Percentiles rank a stretch among this genome's conserved stretches.
phyloP scores from a whole-genome alignment of 768 basidiomycete species.

The Lyophyllum semitale region DNA sequence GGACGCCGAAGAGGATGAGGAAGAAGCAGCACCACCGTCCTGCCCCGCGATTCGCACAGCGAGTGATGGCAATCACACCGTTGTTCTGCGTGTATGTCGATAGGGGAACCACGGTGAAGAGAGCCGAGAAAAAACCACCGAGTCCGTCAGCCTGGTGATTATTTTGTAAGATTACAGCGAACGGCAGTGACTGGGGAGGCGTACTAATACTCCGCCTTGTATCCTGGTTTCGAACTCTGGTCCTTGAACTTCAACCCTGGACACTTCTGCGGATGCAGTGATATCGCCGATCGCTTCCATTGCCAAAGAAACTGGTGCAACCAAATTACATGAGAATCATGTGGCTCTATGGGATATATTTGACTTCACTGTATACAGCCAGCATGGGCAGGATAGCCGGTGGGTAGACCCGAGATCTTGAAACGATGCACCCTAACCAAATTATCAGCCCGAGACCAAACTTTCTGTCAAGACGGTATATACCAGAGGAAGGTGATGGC shows the following conservation, averaged over 20 bases:
- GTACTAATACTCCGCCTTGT: conserved; percentile 77
- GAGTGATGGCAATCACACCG: conserved; percentile 81
- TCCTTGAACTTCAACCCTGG: conserved; percentile 71
- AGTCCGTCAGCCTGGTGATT: conserved; percentile 67
- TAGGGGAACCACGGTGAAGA: conserved; percentile 81
- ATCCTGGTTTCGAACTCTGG: conserved; percentile 79
- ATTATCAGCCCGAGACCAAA: background rate
- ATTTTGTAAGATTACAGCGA: conserved; percentile 45
- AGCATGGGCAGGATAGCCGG: conserved; percentile 59
- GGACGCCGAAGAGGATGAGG: conserved; percentile 76
- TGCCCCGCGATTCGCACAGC: conserved; percentile 79
- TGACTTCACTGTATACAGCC: conserved; percentile 32
- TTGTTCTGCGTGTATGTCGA: conserved; percentile 76
- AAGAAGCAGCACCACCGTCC: conserved; percentile 81
- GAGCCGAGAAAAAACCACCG: conserved; percentile 74
- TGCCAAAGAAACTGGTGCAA: conserved; percentile 56
- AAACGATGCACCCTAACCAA: conserved; percentile 67
- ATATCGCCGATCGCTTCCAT: conserved; percentile 90
- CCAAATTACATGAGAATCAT: background rate
- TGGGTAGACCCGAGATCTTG: conserved; percentile 73
- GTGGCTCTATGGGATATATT: background rate
- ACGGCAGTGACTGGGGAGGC: conserved; percentile 20
- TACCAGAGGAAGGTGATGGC: conserved; percentile 82
- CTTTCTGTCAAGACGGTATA: background rate
- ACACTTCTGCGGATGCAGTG: conserved; percentile 82